These are phyloP conservation scores for Erigeron philadelphicus DNA, from an alignment of 140 eudicot species.

Conservation along the genomic window DNA sequence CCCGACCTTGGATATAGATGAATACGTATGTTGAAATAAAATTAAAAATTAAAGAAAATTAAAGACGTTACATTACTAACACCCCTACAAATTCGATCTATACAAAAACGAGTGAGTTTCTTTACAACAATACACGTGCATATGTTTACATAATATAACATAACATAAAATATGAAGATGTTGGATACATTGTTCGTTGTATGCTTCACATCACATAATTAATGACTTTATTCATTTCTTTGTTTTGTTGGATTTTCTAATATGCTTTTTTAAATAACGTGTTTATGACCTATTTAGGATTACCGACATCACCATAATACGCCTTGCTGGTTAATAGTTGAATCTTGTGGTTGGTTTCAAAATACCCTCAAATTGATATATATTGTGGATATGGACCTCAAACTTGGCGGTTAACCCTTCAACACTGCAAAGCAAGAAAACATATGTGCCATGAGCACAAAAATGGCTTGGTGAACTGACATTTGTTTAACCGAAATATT, in stretches of 20 bases:
- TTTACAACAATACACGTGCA: constrained; percentile 25
- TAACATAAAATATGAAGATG: constrained; percentile 20
- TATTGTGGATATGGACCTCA: background rate
- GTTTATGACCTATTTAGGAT: constrained; percentile 1
- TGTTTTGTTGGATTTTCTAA: background rate
- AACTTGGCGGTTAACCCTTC: no score
- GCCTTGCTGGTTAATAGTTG: background rate
- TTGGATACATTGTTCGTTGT: constrained; percentile 30
- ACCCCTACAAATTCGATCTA: no score
- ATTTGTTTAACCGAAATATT: no score
- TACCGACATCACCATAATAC: background rate
- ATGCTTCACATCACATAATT: constrained; percentile 25
- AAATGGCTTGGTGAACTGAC: no score
- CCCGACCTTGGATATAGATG: no score
- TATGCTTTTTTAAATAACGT: background rate
- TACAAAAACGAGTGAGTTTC: background rate
- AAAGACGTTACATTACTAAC: no score
- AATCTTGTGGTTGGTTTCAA: constrained; percentile 1
- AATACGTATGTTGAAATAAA: no score
- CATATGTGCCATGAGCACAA: no score
- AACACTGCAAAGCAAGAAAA: no score
- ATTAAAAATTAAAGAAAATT: no score
- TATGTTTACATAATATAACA: constrained; percentile 1
- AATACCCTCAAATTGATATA: constrained; percentile 12
- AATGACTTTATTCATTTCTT: background rate